Percentiles rank a stretch among this genome's conserved stretches.
These are phyloP conservation scores for Cladosporium sp. DNA, from an alignment of 2,329 filamentous ascomycete species.

Conservation along the genomic window DNA sequence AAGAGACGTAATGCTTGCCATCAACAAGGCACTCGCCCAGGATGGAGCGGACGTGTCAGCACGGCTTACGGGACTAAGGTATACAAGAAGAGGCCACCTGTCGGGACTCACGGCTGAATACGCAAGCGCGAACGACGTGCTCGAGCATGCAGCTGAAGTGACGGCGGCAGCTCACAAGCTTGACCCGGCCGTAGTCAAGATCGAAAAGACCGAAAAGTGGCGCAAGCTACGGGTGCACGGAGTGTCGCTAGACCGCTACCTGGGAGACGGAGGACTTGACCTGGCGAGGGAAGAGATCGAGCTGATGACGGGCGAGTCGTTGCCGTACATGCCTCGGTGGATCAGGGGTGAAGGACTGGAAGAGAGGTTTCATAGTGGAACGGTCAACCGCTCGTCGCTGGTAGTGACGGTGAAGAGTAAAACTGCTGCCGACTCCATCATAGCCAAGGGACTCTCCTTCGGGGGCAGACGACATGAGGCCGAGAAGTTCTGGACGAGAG, in stretches of 20 bases:
- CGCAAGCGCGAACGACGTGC: neutral
- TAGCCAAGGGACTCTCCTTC: neutral
- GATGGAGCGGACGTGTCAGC: neutral
- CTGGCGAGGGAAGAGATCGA: neutral
- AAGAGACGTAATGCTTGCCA: neutral
- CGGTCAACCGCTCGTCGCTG: neutral
- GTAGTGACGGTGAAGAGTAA: constrained; percentile 1
- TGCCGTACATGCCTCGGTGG: neutral
- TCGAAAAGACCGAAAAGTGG: neutral
- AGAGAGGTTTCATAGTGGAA: neutral
- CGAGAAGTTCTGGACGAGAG: neutral
- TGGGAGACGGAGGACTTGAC: neutral
- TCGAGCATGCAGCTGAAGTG: neutral
- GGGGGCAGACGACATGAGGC: neutral
- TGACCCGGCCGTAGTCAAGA: neutral
- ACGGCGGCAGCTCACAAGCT: neutral
- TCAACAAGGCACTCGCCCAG: neutral
- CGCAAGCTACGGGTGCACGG: neutral
- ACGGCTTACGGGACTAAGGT: neutral
- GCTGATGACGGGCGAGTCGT: neutral
- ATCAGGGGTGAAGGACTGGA: neutral
- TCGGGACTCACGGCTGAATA: neutral
- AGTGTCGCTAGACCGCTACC: neutral
- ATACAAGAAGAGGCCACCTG: neutral
- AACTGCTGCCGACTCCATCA: neutral